phyloP scores from a whole-genome alignment of 495 filamentous ascomycete genomes.

The Bacidia rubella region DNA sequence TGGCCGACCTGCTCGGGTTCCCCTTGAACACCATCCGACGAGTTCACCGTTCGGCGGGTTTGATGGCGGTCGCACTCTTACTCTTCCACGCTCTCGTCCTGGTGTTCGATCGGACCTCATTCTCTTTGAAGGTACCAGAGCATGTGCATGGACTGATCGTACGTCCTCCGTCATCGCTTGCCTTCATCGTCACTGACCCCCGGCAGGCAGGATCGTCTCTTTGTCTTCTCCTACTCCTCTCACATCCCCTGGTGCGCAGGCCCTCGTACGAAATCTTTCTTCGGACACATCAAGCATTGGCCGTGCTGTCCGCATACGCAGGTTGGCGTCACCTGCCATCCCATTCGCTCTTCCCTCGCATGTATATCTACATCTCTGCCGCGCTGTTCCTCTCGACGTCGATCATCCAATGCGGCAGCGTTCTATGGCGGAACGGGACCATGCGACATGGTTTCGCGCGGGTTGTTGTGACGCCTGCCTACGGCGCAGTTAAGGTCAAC shows the following conservation, averaged over 20 bases:
- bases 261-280: slow-evolving; percentile 26
- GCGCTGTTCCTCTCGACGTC: slow-evolving; percentile 19
- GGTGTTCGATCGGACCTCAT: background rate
- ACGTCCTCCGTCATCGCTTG: background rate
- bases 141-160: background rate
- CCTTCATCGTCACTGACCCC: background rate
- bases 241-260: background rate
- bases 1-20: slow-evolving; percentile 21
- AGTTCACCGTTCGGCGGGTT: slow-evolving; percentile 16
- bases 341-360: slow-evolving; percentile 5
- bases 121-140: background rate
- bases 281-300: slow-evolving; percentile 20
- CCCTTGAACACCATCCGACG: slow-evolving; percentile 11
- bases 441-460: slow-evolving; percentile 15
- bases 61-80: slow-evolving; percentile 1
- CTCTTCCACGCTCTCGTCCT: slow-evolving; percentile 4
- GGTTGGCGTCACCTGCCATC: slow-evolving; percentile 20
- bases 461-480: slow-evolving; percentile 10
- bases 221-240: slow-evolving; percentile 2
- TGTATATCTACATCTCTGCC: slow-evolving; percentile 22
- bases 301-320: slow-evolving; percentile 18
- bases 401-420: slow-evolving; percentile 12
- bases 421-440: slow-evolving; percentile 21
- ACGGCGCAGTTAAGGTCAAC: slow-evolving; percentile 10
- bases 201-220: background rate